Evolutionary conservation across 352 stramenopile genomes (phyloP).

Genomic region (Globisporangium yorkense): DNA sequence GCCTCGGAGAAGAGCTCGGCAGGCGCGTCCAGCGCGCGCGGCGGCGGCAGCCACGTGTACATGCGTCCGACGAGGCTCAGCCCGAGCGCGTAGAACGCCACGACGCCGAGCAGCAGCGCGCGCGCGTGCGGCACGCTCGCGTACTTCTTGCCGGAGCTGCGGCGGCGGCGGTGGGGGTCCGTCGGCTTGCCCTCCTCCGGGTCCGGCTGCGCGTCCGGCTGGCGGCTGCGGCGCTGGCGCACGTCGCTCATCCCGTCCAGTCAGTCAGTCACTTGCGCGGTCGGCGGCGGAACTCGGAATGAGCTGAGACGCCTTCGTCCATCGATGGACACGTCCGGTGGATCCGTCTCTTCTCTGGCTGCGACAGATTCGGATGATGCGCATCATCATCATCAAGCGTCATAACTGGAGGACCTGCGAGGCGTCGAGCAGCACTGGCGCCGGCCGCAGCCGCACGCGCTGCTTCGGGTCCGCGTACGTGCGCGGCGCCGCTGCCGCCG

Average conservation of each 20-base stretch:
- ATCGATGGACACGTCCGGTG: background rate
- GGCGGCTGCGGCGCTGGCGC: conserved; percentile 6
- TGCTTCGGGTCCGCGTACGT: conserved; percentile 12
- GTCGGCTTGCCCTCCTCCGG: background rate
- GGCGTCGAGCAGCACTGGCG: conserved; percentile 22
- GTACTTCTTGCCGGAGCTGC: conserved; percentile 3
- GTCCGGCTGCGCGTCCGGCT: background rate
- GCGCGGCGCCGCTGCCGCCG: conserved; percentile 3
- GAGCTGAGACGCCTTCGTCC: background rate
- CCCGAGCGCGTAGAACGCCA: conserved; percentile 35
- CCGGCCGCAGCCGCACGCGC: conserved; percentile 18
- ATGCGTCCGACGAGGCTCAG: conserved; percentile 31
- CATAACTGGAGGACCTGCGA: conserved; percentile 7
- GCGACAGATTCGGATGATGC: background rate
- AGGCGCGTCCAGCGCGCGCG: conserved; percentile 31
- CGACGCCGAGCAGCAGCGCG: conserved; percentile 29
- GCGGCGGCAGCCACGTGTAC: conserved; percentile 51
- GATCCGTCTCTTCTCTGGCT: too few relatives aligned
- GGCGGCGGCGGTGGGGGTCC: background rate
- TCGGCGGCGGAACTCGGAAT: background rate
- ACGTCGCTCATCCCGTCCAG: background rate
- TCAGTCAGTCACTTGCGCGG: background rate
- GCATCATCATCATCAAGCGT: background rate
- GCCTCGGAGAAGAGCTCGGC: conserved; percentile 41
- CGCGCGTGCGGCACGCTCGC: conserved; percentile 12